Evolutionary conservation across 1,139 yeast genomes (phyloP).

Genomic region (Kodamaea ohmeri): DNA sequence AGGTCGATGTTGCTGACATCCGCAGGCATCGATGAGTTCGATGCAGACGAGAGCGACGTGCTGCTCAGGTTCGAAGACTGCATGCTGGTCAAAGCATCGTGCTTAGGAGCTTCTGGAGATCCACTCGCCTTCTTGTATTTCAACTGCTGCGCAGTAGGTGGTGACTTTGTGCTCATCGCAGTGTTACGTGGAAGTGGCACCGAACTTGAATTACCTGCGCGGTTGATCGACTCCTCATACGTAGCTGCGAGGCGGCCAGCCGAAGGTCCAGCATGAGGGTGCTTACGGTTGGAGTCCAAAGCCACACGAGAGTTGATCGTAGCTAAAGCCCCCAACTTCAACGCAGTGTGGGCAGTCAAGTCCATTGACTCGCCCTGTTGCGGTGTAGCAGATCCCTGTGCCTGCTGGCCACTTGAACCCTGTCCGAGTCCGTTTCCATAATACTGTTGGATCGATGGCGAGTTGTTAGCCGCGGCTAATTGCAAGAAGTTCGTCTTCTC

Average conservation of each 20-base stretch:
- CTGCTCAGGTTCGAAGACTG: slow-evolving; percentile 11
- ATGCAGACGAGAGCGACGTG: slow-evolving; percentile 14
- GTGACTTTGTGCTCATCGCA: slow-evolving; percentile 13
- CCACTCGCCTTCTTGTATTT: slow-evolving; percentile 11
- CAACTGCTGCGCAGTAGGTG: slow-evolving; percentile 11
- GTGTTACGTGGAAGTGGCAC: slow-evolving; percentile 30
- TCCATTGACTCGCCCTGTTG: slow-evolving; percentile 26
- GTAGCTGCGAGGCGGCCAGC: slow-evolving; percentile 15
- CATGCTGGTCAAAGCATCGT: slow-evolving; percentile 9
- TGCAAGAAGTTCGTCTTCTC: slow-evolving; percentile 47
- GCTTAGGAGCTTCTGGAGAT: slow-evolving; percentile 8
- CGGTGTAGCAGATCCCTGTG: no score
- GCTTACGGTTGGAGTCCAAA: slow-evolving; percentile 52
- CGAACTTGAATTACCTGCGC: slow-evolving; percentile 37
- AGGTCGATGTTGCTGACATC: slow-evolving; percentile 65
- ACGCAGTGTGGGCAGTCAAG: slow-evolving; percentile 42
- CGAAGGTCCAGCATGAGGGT: slow-evolving; percentile 17
- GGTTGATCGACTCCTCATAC: slow-evolving; percentile 37
- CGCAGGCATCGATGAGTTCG: slow-evolving; percentile 47
- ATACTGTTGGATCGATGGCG: slow-evolving; percentile 25
- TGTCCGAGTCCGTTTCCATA: slow-evolving; percentile 9
- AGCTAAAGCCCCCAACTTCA: slow-evolving; percentile 60
- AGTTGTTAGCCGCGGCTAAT: slow-evolving; percentile 38
- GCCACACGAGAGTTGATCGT: slow-evolving; percentile 63
- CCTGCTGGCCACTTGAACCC: slow-evolving; percentile 16